A percentile compares a stretch with the other conserved stretches of the same genome.
These are phyloP conservation scores for Zygnema cylindricum DNA, from an alignment of 139 green algal genomes.

Conservation along the genomic window DNA sequence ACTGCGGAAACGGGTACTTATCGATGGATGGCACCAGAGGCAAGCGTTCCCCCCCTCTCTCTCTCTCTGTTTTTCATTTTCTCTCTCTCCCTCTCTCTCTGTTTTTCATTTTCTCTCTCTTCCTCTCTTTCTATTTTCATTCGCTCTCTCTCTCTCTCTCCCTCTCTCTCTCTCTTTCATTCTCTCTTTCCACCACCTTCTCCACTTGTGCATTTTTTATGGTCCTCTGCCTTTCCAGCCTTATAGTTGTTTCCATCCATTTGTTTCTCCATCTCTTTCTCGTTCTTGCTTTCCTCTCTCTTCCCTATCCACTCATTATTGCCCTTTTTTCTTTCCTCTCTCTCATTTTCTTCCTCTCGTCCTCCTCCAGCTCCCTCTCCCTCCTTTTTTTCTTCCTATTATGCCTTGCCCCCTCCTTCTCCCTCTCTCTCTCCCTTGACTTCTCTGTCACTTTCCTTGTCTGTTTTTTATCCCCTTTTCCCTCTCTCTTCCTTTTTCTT, in stretches of 20 bases:
- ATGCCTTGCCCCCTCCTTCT: neutral
- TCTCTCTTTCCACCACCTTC: neutral
- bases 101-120: no score
- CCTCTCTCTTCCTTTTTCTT: neutral
- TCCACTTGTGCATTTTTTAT: neutral
- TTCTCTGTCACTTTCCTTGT: neutral
- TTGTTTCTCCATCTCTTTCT: neutral
- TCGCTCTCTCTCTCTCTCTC: constrained; percentile 6
- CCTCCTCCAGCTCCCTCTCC: constrained; percentile 7
- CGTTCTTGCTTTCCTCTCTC: neutral
- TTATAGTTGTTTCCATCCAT: neutral
- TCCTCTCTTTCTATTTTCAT: neutral
- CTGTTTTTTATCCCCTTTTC: no score
- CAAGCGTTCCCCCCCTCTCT: neutral
- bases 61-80: neutral
- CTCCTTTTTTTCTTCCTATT: constrained; percentile 1
- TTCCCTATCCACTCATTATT: neutral
- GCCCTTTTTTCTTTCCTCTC: neutral
- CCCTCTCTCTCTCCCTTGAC: neutral
- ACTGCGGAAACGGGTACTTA: constrained; percentile 70
- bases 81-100: neutral
- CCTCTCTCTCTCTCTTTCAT: neutral
- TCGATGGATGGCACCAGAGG: constrained; percentile 77
- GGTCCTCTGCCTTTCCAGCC: neutral
- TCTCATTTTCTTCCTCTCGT: neutral